Base-by-base conservation (phyloP, 2,329 filamentous ascomycete species). In the Coniochaeta sp. region DNA sequence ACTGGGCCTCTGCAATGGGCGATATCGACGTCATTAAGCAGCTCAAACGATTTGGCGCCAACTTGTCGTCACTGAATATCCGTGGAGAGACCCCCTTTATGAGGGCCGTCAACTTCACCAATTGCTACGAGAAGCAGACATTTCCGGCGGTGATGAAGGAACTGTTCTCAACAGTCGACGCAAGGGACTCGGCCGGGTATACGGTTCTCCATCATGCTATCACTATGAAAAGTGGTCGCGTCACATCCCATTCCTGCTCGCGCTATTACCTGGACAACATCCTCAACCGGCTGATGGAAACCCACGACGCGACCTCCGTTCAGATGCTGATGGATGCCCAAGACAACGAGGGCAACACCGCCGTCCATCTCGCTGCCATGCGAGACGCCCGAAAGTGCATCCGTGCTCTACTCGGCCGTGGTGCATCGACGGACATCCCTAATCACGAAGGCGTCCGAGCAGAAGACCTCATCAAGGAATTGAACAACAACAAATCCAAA, bases 1-100 rank as follows among this genome's bases (percentile, higher is more conserved):
- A 99, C 71, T 99, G 95, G 95, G 95, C 93, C 19, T 92, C 91
- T 59, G 91, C 95, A 26, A 99, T 99, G 93, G 95, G 95, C 61
- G 95, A 98, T 66, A 80, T 97, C 33, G 90, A 93, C 57, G 90
- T 98, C 17, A 91, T 97, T 63, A 91, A 89, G 72, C 89, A 96
- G 72, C 80, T 99, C 19, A 89, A 95, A 67, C 83, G 86, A 44
- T 91, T 93, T 62, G 88, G 90, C 47, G 92, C 93, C 12, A 86
- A 86, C 62, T 80, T 91, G 17, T 84, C 86, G 33, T 86, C 88
- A 2, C 82, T 88, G 59, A 93, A 92, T 60, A 76, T 84, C 52
- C 80, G 86, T 22, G 89, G 89, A 61, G 93, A 98, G 74, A 98
- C 95, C 0, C 93, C 95, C 0, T 84, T 99, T 38, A 97, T 99